Evolutionary conservation across 202 grass and related monocot species (phyloP), one percentile per base, ranked within the genome.

Genomic region (Panicum hallii): DNA sequence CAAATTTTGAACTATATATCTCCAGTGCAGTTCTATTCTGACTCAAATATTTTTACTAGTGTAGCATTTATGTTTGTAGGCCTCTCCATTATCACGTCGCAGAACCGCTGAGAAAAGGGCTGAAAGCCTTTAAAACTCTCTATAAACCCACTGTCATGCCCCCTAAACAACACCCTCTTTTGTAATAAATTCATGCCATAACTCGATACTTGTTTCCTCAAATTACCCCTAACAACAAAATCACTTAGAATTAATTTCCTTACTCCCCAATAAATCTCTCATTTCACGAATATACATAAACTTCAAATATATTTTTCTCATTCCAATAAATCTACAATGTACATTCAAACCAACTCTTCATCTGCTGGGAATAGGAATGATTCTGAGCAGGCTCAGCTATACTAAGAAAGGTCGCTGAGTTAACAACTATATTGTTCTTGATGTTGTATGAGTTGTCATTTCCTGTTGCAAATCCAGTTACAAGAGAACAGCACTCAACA

Each of bases 371-470:
- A 20, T 28, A 32, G 5, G n/a, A 78, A 63, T 36, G 13, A 47
- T 28, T 47, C 11, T 68, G 60, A 15, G n/a, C 6, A 55, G 0
- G 38, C 12, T 43, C 2, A 30, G 14, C 52, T 19, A 54, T 41
- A 70, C 56, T 64, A 77, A 77, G 55, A 9, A 17, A 81, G 44
- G 23, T 45, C 11, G 57, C 16, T 32, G 19, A 22, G n/a, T 48
- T 15, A 7, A 76, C 6, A 7, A 76, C 6, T 23, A 41, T 1
- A 3, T 67, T 61, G 36, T 26, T 11, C 70, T 26, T 63, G 12
- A 20, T 76, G 3, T 65, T 85, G 7, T 57, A 71, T 64, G 66
- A 58, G 48, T 22, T 79, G 30, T 66, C 40, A 86, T 11, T 78
- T 82, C 54, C 50, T 11, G 47, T 66, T 47, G 47, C 34, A 42